phyloP scores from a whole-genome alignment of 257 asterid genomes.

The Nicotiana otophora region DNA sequence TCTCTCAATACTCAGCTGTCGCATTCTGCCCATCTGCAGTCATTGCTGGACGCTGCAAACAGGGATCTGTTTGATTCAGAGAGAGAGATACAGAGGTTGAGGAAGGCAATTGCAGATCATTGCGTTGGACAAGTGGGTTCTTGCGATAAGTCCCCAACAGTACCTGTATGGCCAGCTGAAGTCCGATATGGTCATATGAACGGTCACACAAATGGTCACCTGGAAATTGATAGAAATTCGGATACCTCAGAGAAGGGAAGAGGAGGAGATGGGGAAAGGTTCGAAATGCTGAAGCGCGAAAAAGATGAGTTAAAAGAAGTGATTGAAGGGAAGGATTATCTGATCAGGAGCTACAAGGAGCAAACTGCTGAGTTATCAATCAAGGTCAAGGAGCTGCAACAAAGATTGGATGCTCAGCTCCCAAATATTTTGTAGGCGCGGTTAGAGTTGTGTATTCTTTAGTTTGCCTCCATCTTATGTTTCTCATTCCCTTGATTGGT shows the following conservation, averaged over 20 bases:
- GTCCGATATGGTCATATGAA: slow-evolving; percentile 46
- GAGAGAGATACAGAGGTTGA: slow-evolving; percentile 78
- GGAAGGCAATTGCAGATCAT: slow-evolving; percentile 82
- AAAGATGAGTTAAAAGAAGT: slow-evolving; percentile 71
- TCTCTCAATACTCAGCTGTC: slow-evolving; percentile 48
- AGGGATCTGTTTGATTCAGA: slow-evolving; percentile 70
- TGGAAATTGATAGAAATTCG: slow-evolving; percentile 31
- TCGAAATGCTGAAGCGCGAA: slow-evolving; percentile 67
- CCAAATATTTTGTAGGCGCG: slow-evolving; percentile 67
- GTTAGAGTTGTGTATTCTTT: slow-evolving; percentile 38
- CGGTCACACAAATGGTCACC: slow-evolving; percentile 50
- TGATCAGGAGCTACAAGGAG: slow-evolving; percentile 80
- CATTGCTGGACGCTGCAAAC: slow-evolving; percentile 69
- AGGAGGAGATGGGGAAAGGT: slow-evolving; percentile 47
- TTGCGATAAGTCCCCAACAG: slow-evolving; percentile 40
- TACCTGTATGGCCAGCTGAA: slow-evolving; percentile 54
- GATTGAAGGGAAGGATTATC: slow-evolving; percentile 78
- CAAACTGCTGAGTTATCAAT: slow-evolving; percentile 72
- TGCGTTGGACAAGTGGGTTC: slow-evolving; percentile 54
- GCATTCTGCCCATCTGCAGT: slow-evolving; percentile 72
- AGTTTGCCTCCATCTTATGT: slow-evolving; percentile 23
- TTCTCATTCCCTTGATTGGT: slow-evolving; percentile 15
- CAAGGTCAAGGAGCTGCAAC: slow-evolving; percentile 76
- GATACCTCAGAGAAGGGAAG: slow-evolving; percentile 40
- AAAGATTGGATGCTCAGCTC: slow-evolving; percentile 76